Evolutionary conservation across 768 basidiomycete species (phyloP), one percentile per base, ranked within the genome.

Genomic region (Russula lepida): DNA sequence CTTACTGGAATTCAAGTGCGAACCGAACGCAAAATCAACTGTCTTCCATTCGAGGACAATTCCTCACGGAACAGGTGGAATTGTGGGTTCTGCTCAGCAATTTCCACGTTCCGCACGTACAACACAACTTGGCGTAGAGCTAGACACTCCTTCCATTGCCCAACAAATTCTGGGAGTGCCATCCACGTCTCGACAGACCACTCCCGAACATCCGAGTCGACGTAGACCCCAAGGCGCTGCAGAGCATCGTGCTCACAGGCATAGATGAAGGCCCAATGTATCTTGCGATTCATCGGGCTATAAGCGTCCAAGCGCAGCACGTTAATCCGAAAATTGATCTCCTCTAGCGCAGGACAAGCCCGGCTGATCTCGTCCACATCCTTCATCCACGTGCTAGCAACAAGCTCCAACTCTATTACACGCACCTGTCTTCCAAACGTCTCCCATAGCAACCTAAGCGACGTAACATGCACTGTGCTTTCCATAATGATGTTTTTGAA

Each of bases 341-440:
- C 62, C 17, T 52, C 44, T n/a, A 66, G 54, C 33, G 23, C 62
- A 4, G 54, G 35, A 52, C 62, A 66, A 32, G 49, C 58, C n/a
- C n/a, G n/a, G 2, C 19, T n/a, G 19, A 66, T 30, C 35, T 12
- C 13, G 23, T 28, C 19, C 27, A 49, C 19, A 13, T 62, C 43
- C 19, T 6, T 37, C 17, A 19, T 19, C 35, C 32, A 4, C 41
- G 51, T 39, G 15, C 35, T 50, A 9, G 7, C 7, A 4, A n/a
- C 13, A 4, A 25, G 19, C 46, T 62, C 49, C 21, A 63, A 19
- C 54, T 66, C 58, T 15, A 60, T 15, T 46, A 53, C 46, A 25
- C 49, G 54, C 43, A 66, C 28, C 50, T n/a, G 39, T 6, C 5
- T 39, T 0, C 58, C 62, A 33, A 55, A 44, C n/a, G 23, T 49